phyloP scores from a whole-genome alignment of 345 rosid genomes.

The Pistacia vera region DNA sequence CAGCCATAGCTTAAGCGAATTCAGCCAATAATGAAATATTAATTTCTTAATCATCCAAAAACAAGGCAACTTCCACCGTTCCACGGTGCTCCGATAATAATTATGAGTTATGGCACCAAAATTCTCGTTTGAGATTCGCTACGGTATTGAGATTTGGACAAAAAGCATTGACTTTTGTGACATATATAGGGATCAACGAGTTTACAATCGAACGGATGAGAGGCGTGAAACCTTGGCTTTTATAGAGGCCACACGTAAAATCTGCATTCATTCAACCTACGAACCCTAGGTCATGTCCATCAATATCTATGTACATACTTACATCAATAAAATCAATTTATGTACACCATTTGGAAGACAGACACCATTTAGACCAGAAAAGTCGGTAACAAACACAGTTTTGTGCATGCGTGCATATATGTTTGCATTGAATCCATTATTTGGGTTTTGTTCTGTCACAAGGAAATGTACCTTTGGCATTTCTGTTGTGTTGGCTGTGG shows the following conservation, averaged over 20 bases:
- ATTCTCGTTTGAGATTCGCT: neutral
- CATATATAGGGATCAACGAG: constrained; percentile 26
- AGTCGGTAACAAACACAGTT: constrained; percentile 1
- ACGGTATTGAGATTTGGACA: constrained; percentile 38
- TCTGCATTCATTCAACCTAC: constrained; percentile 4
- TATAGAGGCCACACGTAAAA: constrained; percentile 4
- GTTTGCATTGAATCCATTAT: neutral
- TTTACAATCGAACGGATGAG: constrained; percentile 24
- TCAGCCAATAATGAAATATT: constrained; percentile 11
- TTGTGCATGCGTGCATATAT: constrained; percentile 28
- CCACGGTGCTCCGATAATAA: neutral
- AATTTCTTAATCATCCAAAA: neutral
- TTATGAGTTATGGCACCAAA: neutral
- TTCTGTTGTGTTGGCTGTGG: constrained; percentile 20
- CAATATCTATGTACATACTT: constrained; percentile 22
- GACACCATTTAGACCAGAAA: constrained; percentile 23
- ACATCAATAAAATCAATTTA: constrained; percentile 1
- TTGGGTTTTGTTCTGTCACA: neutral
- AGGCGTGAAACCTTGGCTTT: neutral
- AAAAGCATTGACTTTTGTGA: constrained; percentile 32
- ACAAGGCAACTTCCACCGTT: neutral
- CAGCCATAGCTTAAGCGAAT: neutral
- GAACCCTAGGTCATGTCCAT: constrained; percentile 35
- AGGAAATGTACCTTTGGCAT: constrained; percentile 31
- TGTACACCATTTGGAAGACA: constrained; percentile 23